Evolutionary conservation across 805 yeast genomes (phyloP).

Genomic region (Zygosaccharomyces gambellarensis): DNA sequence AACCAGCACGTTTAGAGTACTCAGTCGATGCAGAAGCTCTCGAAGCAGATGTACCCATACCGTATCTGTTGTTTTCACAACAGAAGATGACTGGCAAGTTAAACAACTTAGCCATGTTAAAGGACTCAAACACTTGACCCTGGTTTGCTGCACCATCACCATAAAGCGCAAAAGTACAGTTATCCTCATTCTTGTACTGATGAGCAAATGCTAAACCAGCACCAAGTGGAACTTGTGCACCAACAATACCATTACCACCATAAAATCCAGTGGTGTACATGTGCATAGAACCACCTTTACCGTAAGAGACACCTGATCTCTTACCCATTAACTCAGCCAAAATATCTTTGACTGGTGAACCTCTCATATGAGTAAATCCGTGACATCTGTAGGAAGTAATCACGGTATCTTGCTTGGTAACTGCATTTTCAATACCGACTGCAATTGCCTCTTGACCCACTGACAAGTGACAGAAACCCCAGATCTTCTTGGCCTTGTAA

Average conservation of each 20-base stretch:
- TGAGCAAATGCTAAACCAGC: slow-evolving; percentile 98
- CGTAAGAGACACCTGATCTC: slow-evolving; percentile 90
- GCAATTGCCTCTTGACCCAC: slow-evolving; percentile 99
- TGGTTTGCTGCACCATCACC: slow-evolving; percentile 99
- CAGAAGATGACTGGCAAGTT: slow-evolving; percentile 90
- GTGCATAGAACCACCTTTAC: slow-evolving; percentile 99
- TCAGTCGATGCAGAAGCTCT: slow-evolving; percentile 96
- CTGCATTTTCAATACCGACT: slow-evolving; percentile 95
- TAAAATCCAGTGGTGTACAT: slow-evolving; percentile 93
- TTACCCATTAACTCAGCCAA: slow-evolving; percentile 96
- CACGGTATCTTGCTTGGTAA: slow-evolving; percentile 75
- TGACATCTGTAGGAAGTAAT: slow-evolving; percentile 99
- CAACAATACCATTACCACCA: slow-evolving; percentile 99
- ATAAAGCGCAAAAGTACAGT: slow-evolving; percentile 82
- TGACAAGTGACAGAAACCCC: slow-evolving; percentile 98
- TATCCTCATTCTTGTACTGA: slow-evolving; percentile 77
- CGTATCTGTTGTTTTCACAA: slow-evolving; percentile 98
- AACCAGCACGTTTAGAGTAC: slow-evolving; percentile 98
- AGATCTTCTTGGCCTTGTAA: slow-evolving; percentile 95
- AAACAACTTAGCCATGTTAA: slow-evolving; percentile 99
- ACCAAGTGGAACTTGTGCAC: slow-evolving; percentile 98
- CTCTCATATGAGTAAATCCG: slow-evolving; percentile 96
- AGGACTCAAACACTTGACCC: slow-evolving; percentile 97
- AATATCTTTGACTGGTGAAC: slow-evolving; percentile 83
- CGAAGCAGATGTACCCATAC: slow-evolving; percentile 98